Percentiles rank a stretch among this genome's conserved stretches.
Conservation (phyloP, 2,329 filamentous ascomycete species). For the Emmonsiellopsis sp. region DNA sequence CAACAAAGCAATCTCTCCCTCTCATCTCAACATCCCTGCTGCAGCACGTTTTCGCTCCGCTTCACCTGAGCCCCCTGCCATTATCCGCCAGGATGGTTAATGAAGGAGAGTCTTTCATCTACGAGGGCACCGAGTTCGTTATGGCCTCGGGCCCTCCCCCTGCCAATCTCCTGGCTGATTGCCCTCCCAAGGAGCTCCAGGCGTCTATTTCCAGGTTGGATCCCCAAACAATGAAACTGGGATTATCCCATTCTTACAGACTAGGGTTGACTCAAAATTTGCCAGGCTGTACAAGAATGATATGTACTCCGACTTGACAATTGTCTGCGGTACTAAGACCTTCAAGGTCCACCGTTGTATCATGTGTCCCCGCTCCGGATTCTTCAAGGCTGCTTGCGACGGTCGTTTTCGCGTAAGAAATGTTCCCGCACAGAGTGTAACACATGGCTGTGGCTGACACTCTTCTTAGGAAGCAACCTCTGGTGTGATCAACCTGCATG, state of each 20-base stretch:
- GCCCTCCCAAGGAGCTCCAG: neutral
- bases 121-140: no score
- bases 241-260: neutral
- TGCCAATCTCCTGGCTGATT: no score
- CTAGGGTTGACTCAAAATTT: neutral
- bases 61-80: no score
- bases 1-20: no score
- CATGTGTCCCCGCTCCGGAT: conserved; percentile 12
- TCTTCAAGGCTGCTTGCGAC: conserved; percentile 12
- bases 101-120: no score
- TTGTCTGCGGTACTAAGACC: conserved; percentile 7
- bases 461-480: conserved; percentile 7
- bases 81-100: no score
- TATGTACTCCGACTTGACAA: conserved; percentile 11
- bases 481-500: conserved; percentile 4
- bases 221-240: neutral
- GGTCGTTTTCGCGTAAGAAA: conserved; percentile 8
- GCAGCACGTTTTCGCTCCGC: no score
- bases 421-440: neutral
- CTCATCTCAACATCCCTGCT: no score
- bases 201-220: neutral
- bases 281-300: neutral
- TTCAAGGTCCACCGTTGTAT: conserved; percentile 14
- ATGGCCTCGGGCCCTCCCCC: no score
- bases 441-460: neutral